Conservation (phyloP, 495 filamentous ascomycete genomes). For the Bryoglossum gracile region DNA sequence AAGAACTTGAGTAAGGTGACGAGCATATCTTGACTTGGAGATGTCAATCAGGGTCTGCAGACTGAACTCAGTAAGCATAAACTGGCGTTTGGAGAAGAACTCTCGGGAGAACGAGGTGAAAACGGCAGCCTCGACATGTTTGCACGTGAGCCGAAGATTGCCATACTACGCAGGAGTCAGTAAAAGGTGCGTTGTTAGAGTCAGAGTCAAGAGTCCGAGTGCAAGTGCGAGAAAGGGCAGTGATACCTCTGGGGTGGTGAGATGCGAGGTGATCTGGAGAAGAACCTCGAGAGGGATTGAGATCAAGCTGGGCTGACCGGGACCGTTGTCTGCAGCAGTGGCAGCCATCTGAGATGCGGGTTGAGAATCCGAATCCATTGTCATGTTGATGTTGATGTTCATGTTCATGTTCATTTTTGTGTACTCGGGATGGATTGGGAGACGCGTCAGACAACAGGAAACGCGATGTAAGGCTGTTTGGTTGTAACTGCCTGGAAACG, state of each 20-base stretch:
- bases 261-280: constrained; percentile 32
- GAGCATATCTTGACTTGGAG: constrained; percentile 38
- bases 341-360: too few species aligned
- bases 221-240: too few species aligned
- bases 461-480: too few species aligned
- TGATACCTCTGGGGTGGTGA: too few species aligned
- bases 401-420: too few species aligned
- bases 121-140: constrained; percentile 34
- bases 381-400: too few species aligned
- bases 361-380: too few species aligned
- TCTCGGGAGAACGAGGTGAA: constrained; percentile 41
- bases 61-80: constrained; percentile 42
- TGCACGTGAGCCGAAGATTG: constrained; percentile 39
- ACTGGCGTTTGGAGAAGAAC: constrained; percentile 50
- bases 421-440: too few species aligned
- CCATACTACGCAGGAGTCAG: constrained; percentile 40
- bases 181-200: too few species aligned
- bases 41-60: constrained; percentile 46
- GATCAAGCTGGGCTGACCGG: background rate
- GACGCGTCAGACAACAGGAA: too few species aligned
- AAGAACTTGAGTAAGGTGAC: constrained; percentile 39
- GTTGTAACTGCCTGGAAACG: too few species aligned
- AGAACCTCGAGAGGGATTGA: constrained; percentile 26
- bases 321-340: background rate
- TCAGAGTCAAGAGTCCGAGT: too few species aligned